A percentile compares a stretch with the other conserved stretches of the same genome.
Evolutionary conservation across 345 rosid species (phyloP).

Genomic region (Brassica nigra): DNA sequence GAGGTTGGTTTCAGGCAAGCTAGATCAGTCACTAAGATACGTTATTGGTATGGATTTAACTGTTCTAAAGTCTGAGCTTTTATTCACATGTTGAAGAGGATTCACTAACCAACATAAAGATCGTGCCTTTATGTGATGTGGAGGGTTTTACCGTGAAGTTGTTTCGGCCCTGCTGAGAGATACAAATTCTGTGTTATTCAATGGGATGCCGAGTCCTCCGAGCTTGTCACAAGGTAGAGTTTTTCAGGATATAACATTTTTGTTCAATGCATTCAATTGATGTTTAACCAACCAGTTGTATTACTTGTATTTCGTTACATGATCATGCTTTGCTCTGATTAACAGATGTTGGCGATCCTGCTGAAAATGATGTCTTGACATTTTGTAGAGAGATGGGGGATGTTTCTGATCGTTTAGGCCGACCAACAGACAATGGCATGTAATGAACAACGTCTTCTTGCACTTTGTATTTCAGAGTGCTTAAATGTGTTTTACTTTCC

Average conservation of each 20-base stretch:
- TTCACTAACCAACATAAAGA: background rate
- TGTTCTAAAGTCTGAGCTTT: constrained; percentile 1
- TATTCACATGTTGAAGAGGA: constrained; percentile 4
- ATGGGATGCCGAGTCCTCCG: constrained; percentile 88
- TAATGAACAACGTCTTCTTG: constrained; percentile 35
- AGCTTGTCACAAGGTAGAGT: constrained; percentile 85
- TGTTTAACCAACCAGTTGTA: constrained; percentile 12
- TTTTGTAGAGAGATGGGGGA: constrained; percentile 90
- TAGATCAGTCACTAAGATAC: background rate
- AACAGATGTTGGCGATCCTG: background rate
- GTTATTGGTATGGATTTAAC: background rate
- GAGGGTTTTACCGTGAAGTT: background rate
- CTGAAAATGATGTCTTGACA: constrained; percentile 15
- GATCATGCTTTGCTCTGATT: background rate
- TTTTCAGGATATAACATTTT: background rate
- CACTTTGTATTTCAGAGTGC: constrained; percentile 7
- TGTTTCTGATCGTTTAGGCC: constrained; percentile 95
- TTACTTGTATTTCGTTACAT: background rate
- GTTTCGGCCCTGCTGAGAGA: constrained; percentile 48
- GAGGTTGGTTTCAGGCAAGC: constrained; percentile 26
- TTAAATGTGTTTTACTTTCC: background rate
- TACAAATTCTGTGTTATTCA: constrained; percentile 97
- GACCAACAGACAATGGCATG: constrained; percentile 99
- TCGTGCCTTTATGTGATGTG: background rate
- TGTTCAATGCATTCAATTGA: background rate